These are phyloP conservation scores for Mortierella claussenii DNA, from an alignment of 192 early-diverging fungal species.

Conservation along the genomic window DNA sequence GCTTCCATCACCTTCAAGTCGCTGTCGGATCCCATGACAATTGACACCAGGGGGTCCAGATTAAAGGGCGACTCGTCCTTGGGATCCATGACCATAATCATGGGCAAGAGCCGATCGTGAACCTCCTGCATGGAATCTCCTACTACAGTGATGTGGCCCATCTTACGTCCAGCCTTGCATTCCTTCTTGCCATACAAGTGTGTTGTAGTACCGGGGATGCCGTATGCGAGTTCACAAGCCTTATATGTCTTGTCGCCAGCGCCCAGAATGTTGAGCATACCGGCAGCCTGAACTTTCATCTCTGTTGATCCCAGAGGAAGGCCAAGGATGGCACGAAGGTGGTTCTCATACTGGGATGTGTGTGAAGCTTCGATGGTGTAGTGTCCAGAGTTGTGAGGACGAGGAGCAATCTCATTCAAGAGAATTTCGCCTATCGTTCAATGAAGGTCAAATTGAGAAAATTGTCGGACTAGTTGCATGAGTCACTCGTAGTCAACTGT, in stretches of 20 bases:
- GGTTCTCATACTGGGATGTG: constrained; percentile 98
- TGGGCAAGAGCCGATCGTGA: constrained; percentile 66
- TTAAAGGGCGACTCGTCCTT: constrained; percentile 62
- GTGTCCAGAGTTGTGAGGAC: constrained; percentile 99
- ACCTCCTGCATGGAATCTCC: constrained; percentile 88
- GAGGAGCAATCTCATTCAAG: constrained; percentile 98
- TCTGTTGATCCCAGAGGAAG: constrained; percentile 87
- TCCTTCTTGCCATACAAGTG: constrained; percentile 97
- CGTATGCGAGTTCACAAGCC: constrained; percentile 77
- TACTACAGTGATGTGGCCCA: constrained; percentile 97
- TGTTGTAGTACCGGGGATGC: constrained; percentile 85
- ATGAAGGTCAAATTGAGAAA: not conserved
- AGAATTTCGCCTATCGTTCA: constrained; percentile 70
- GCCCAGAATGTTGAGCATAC: constrained; percentile 98
- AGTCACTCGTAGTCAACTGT: constrained; percentile 10
- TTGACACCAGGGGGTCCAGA: constrained; percentile 84
- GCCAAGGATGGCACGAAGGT: constrained; percentile 90
- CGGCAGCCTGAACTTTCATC: constrained; percentile 90
- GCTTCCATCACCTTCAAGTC: constrained; percentile 95
- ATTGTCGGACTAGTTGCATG: not conserved
- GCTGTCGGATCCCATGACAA: constrained; percentile 99
- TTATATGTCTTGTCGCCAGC: constrained; percentile 66
- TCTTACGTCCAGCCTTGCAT: constrained; percentile 90
- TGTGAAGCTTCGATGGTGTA: constrained; percentile 98
- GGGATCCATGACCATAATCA: constrained; percentile 71